These are phyloP conservation scores for Yamadazyma sp. DNA, from an alignment of 805 yeast genomes.

Conservation along the genomic window DNA sequence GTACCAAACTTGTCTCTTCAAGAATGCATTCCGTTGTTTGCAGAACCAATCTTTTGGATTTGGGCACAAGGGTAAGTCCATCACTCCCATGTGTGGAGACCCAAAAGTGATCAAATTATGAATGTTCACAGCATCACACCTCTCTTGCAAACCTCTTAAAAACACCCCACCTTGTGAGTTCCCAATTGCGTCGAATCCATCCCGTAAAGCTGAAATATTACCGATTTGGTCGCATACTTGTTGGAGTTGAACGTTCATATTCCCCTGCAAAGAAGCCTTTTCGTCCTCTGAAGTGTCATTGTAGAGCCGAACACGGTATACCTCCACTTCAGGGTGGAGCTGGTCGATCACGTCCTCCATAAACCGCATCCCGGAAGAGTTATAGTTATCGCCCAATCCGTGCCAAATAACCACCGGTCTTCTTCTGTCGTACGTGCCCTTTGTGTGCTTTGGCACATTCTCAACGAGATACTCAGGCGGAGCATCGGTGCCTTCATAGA, in stretches of 20 bases:
- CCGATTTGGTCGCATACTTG: constrained; percentile 56
- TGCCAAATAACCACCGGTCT: constrained; percentile 76
- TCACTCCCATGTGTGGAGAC: constrained; percentile 76
- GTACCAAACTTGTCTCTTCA: constrained; percentile 63
- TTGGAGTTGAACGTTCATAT: constrained; percentile 53
- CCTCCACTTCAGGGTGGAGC: constrained; percentile 48
- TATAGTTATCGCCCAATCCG: constrained; percentile 76
- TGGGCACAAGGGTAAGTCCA: constrained; percentile 63
- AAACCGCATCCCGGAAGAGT: constrained; percentile 56
- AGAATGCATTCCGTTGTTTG: constrained; percentile 48
- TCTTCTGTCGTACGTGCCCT: too few species aligned
- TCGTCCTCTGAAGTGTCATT: constrained; percentile 53
- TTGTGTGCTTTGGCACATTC: too few species aligned
- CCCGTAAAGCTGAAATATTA: constrained; percentile 41
- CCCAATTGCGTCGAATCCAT: constrained; percentile 74
- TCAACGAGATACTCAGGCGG: too few species aligned
- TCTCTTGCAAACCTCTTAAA: constrained; percentile 62
- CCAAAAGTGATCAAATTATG: constrained; percentile 69
- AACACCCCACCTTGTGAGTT: constrained; percentile 86
- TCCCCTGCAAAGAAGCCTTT: constrained; percentile 57
- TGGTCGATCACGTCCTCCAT: constrained; percentile 43
- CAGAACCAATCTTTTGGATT: constrained; percentile 58
- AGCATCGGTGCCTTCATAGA: too few species aligned
- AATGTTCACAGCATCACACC: constrained; percentile 46
- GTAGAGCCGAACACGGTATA: constrained; percentile 56